Evolutionary conservation across 768 basidiomycete species (phyloP).

Genomic region (Rhizopogon salebrosus): DNA sequence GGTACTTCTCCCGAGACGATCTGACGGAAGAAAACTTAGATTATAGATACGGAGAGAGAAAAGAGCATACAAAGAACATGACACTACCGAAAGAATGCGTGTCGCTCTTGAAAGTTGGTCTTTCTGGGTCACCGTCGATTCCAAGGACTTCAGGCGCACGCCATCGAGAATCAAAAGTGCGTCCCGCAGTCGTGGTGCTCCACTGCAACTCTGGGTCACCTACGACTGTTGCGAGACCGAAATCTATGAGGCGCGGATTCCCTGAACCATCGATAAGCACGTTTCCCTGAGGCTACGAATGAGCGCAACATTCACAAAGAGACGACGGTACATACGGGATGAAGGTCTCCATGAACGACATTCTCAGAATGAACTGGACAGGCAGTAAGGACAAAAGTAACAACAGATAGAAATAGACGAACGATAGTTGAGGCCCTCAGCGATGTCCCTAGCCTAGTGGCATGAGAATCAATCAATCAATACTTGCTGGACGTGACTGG

Average conservation of each 20-base stretch:
- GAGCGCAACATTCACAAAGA: background rate
- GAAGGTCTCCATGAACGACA: too few relatives aligned
- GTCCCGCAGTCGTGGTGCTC: background rate
- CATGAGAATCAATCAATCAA: background rate
- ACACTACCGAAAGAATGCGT: slow-evolving; percentile 34
- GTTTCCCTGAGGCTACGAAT: slow-evolving; percentile 8
- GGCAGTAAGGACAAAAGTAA: too few relatives aligned
- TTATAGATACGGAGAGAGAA: background rate
- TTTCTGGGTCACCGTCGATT: slow-evolving; percentile 18
- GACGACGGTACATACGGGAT: background rate
- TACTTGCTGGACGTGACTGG: background rate
- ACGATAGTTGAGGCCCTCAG: too few relatives aligned
- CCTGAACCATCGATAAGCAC: too few relatives aligned
- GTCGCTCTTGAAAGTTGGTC: slow-evolving; percentile 23
- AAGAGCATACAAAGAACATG: too few relatives aligned
- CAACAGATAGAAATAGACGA: too few relatives aligned
- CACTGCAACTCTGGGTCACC: slow-evolving; percentile 13
- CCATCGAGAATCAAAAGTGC: slow-evolving; percentile 24
- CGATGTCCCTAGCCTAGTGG: too few relatives aligned
- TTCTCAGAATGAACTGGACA: too few relatives aligned
- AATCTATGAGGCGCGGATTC: slow-evolving; percentile 36
- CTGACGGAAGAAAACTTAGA: background rate
- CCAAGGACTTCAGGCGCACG: slow-evolving; percentile 30
- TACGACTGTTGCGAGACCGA: slow-evolving; percentile 38
- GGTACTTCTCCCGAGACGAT: background rate